A percentile compares a stretch with the other conserved stretches of the same genome.
phyloP scores from a whole-genome alignment of 148 eudicot species.

The Tetragonia tetragonoides region DNA sequence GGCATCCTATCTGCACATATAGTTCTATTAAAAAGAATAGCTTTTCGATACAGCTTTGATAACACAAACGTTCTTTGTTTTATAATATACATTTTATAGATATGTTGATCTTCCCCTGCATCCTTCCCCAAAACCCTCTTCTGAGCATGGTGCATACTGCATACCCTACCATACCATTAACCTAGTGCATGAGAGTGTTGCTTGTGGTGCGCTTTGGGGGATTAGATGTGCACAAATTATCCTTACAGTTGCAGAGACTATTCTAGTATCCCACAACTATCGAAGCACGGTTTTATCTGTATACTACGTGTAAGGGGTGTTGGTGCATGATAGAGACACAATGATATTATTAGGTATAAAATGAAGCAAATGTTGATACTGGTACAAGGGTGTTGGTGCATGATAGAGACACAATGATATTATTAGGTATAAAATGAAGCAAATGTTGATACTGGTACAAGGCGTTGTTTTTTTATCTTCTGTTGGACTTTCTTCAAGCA shows the following conservation, averaged over 20 bases:
- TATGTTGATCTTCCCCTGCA: background rate
- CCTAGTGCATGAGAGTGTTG: background rate
- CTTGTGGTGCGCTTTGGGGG: background rate
- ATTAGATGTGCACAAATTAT: background rate
- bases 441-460: background rate
- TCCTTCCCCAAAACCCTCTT: background rate
- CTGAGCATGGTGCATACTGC: background rate
- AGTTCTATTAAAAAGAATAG: too few species aligned
- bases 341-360: background rate
- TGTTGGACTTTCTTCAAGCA: constrained; percentile 26
- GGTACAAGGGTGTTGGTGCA: background rate
- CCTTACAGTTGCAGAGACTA: background rate
- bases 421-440: background rate
- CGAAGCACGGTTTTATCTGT: background rate
- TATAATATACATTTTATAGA: background rate
- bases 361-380: background rate
- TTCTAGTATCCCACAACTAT: background rate
- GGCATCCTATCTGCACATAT: too few species aligned
- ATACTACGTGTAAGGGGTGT: background rate
- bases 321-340: background rate
- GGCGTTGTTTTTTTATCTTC: background rate
- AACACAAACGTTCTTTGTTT: too few species aligned
- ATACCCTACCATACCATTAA: background rate
- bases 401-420: background rate
- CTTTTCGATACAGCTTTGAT: too few species aligned